Base-by-base conservation (phyloP, 768 basidiomycete genomes). In the Phanerochaete carnosa region DNA sequence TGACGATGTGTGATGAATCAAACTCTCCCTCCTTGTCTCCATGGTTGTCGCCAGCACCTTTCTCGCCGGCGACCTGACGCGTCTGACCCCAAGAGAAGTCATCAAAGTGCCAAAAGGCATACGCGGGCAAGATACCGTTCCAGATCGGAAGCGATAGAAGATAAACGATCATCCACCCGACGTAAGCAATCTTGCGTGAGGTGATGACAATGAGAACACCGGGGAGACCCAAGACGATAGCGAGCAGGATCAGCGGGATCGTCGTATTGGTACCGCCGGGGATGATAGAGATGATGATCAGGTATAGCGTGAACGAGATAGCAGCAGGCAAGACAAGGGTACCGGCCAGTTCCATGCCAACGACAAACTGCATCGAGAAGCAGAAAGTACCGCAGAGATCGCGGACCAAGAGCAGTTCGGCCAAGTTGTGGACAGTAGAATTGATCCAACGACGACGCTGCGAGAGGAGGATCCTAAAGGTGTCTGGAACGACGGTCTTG, bases 341-440 rank as follows among this genome's bases (percentile, higher is more conserved):
- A 71, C 96, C 96, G 62, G 92, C 87, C 64, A 99, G 80, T 72
- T 99, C 97, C 95, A 99, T 99, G 72, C 90, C 95, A 35, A 96
- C 94, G 66, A 98, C 94, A 70, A 98, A 98, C 79, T 97, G 95
- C 96, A 98, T 98, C 12, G 94, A 95, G 85, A 99, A 98, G 79
- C 97, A 99, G 88, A 98, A 99, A 2, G 95, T 98, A 50, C 97
- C 97, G 66, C 96, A 99, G n/a, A 98, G 85, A 74, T 99, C 97
- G 25, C 95, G 87, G 26, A 99, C 96, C 53, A 98, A 82, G 32
- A 98, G 75, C 60, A 99, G 80, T 72, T 98, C 96, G n/a, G 91
- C 89, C 45, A 98, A 79, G 69, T 99, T 99, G 78, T 99, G 97
- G 39, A 98, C 88, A 0, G 96, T 99, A 59, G 95, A 98, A 78